phyloP scores from a whole-genome alignment of 2,329 filamentous ascomycete genomes.

The Claviceps purpurea region DNA sequence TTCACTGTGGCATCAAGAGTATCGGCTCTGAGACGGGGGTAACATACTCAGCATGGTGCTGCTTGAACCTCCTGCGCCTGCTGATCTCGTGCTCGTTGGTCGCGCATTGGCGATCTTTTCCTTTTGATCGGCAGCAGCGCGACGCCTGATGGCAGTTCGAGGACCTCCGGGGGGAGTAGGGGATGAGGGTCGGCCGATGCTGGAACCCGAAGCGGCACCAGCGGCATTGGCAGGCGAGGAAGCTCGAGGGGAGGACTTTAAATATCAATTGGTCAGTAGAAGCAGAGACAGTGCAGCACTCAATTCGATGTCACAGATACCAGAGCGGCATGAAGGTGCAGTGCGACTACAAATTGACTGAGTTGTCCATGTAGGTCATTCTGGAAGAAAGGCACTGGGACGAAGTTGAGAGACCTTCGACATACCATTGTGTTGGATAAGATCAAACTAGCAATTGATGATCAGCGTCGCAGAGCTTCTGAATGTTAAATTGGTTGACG shows the following conservation, averaged over 20 bases:
- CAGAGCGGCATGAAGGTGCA: background rate
- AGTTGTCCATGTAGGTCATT: background rate
- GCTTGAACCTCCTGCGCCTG: constrained; percentile 88
- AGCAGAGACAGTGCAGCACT: background rate
- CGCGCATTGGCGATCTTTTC: constrained; percentile 91
- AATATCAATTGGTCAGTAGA: background rate
- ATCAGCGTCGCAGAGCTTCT: constrained; percentile 21
- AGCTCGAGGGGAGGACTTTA: constrained; percentile 44
- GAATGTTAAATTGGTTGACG: constrained; percentile 11
- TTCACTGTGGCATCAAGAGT: background rate
- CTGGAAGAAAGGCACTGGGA: background rate
- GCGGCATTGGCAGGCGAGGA: constrained; percentile 45
- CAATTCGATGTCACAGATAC: background rate
- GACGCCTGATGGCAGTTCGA: constrained; percentile 86
- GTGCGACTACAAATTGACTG: constrained; percentile 1
- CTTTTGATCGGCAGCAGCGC: constrained; percentile 92
- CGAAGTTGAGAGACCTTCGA: background rate
- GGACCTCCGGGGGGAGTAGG: constrained; percentile 86
- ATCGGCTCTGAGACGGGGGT: constrained; percentile 27
- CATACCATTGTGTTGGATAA: constrained; percentile 20
- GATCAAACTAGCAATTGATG: constrained; percentile 9
- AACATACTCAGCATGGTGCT: constrained; percentile 94
- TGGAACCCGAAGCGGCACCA: constrained; percentile 51
- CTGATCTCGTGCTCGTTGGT: constrained; percentile 82
- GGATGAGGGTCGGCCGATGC: constrained; percentile 66